phyloP scores from a whole-genome alignment of 495 filamentous ascomycete species.

The Penicillium argentinense region DNA sequence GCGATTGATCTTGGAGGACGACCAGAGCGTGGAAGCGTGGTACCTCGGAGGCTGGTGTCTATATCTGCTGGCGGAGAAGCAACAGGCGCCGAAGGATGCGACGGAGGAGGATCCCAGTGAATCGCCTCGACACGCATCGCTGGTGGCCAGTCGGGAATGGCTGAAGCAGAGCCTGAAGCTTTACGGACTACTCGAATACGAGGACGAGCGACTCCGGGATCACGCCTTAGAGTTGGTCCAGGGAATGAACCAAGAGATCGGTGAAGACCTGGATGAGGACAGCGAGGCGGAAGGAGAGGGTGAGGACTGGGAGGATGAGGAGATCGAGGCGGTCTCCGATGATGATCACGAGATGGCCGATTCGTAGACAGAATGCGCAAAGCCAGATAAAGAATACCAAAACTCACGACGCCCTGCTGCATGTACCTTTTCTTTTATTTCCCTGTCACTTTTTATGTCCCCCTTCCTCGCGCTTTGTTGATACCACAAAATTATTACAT shows the following conservation, averaged over 20 bases:
- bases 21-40: slow-evolving; percentile 92
- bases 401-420: neutral
- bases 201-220: slow-evolving; percentile 52
- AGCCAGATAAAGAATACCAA: slow-evolving; percentile 12
- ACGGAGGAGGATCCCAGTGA: slow-evolving; percentile 27
- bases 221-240: slow-evolving; percentile 59
- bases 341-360: slow-evolving; percentile 53
- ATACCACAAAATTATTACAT: slow-evolving; percentile 33
- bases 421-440: slow-evolving; percentile 26
- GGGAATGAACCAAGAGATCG: slow-evolving; percentile 55
- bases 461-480: too few relatives aligned
- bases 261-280: slow-evolving; percentile 53
- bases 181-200: slow-evolving; percentile 47
- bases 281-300: slow-evolving; percentile 48
- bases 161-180: slow-evolving; percentile 51
- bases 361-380: slow-evolving; percentile 29
- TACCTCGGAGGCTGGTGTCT: slow-evolving; percentile 94
- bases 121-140: slow-evolving; percentile 38
- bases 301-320: slow-evolving; percentile 42
- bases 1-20: slow-evolving; percentile 80
- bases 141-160: slow-evolving; percentile 53
- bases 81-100: slow-evolving; percentile 43
- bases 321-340: slow-evolving; percentile 43
- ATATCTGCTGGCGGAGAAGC: slow-evolving; percentile 73
- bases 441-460: slow-evolving; percentile 9